Evolutionary conservation across 176 grass and related monocot species (phyloP).

Genomic region (Guadua angustifolia): DNA sequence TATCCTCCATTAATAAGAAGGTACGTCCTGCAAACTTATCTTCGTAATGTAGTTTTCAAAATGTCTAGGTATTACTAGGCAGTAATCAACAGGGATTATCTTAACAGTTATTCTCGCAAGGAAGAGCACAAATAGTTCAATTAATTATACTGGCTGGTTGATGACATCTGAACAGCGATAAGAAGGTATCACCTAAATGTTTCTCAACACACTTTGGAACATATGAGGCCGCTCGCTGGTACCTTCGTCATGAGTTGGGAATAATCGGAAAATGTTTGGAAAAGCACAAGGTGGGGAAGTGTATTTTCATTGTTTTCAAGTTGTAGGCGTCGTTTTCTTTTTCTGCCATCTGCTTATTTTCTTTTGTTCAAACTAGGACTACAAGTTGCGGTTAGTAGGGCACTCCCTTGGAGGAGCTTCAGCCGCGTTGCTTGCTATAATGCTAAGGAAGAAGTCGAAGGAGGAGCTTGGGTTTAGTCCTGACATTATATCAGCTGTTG

Average conservation of each 20-base stretch:
- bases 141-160: too few relatives aligned
- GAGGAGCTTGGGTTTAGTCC: conserved; percentile 94
- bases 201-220: too few relatives aligned
- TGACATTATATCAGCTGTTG: conserved; percentile 87
- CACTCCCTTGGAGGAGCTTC: conserved; percentile 94
- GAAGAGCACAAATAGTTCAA: too few relatives aligned
- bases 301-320: not conserved
- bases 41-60: too few relatives aligned
- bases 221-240: too few relatives aligned
- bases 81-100: too few relatives aligned
- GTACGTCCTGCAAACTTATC: conserved; percentile 47
- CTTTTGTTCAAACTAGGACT: conserved; percentile 56
- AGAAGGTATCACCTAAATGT: too few relatives aligned
- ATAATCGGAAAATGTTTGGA: not conserved
- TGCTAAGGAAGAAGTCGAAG: conserved; percentile 73
- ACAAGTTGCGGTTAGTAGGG: conserved; percentile 78
- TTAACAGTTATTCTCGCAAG: too few relatives aligned
- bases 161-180: too few relatives aligned
- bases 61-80: too few relatives aligned
- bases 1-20: conserved; percentile 67
- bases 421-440: conserved; percentile 85
- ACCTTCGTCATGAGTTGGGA: conserved; percentile 70
- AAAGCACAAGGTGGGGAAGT: not conserved
- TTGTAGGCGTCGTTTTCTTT: not conserved
- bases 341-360: conserved; percentile 9